Evolutionary conservation across 139 green algal genomes (phyloP).

Genomic region (Haematococcus lacustris): DNA sequence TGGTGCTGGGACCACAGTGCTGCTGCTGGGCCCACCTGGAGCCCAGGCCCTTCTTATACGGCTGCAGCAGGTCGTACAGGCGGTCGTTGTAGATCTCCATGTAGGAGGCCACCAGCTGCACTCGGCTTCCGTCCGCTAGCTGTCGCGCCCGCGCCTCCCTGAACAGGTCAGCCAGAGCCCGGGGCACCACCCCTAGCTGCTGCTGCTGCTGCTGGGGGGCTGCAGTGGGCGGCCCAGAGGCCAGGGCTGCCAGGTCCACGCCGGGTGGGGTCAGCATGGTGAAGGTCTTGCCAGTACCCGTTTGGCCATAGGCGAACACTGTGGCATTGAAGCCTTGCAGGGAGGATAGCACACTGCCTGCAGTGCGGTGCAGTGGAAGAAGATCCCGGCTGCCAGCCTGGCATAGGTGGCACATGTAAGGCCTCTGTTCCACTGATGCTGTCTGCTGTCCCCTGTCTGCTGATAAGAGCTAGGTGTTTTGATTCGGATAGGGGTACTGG

Average conservation of each 20-base stretch:
- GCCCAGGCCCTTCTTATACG: slow-evolving; percentile 43
- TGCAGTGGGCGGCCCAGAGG: background rate
- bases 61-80: slow-evolving; percentile 64
- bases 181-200: slow-evolving; percentile 46
- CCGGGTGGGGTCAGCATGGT: slow-evolving; percentile 50
- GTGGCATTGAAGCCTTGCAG: slow-evolving; percentile 25
- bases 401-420: background rate
- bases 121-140: background rate
- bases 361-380: background rate
- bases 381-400: background rate
- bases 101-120: slow-evolving; percentile 37
- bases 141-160: background rate
- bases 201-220: background rate
- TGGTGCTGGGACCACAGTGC: no score
- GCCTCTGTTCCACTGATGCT: background rate
- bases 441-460: background rate
- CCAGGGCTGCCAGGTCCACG: background rate
- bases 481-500: no score
- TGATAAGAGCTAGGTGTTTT: background rate
- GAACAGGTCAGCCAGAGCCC: slow-evolving; percentile 50
- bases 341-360: slow-evolving; percentile 7
- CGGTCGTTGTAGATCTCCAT: slow-evolving; percentile 75
- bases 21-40: slow-evolving; percentile 17
- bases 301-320: slow-evolving; percentile 30
- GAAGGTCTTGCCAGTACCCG: slow-evolving; percentile 57